Evolutionary conservation across 495 filamentous ascomycete genomes (phyloP), one percentile per base, ranked within the genome.

Genomic region (Pseudoneurospora amorphoporcata): DNA sequence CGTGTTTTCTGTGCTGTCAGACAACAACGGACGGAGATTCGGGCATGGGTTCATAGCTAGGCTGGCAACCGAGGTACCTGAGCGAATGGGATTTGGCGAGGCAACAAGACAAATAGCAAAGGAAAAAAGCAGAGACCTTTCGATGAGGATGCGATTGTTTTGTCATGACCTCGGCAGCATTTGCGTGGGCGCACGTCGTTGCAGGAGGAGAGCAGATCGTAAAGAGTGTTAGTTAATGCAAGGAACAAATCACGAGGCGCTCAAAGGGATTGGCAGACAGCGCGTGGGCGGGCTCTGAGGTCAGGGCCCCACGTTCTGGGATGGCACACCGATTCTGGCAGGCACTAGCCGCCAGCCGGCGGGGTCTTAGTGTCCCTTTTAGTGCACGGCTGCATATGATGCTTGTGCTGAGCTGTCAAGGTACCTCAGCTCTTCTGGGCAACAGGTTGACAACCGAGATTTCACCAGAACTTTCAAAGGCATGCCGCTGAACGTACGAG

Each of bases 191-290:
- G 29, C 53, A 32, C 53, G 53, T 65, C 35, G 53, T 61, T 61
- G 53, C 19, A 58, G 47, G 45, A 53, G 19, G 10, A 29, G 47
- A 58, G 23, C 19, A 29, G 47, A 61, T 32, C 12, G 43, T 68
- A 47, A 70, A 73, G 77, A 75, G 78, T 79, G 78, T 35, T 61
- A 29, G 53, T 16, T 41, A 71, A 76, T 78, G 80, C 73, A 72
- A 74, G 75, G 78, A 70, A 76, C 80, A 82, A 81, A 82, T 82
- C 80, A 82, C 73, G 75, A 72, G 68, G 42, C 71, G 72, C 23
- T 5, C 53, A 73, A 17, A 70, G 32, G 45, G 69, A 37, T 14
- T 72, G 71, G 70, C 72, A 72, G 69, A 61, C 53, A 61, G 53
- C 53, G 12, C 23, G 35, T 16, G 53, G 53, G 53, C 69, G 12